Percentiles rank a stretch among this genome's conserved stretches.
Conservation (phyloP, 805 yeast genomes). For the Yarrowia phangngaensis region DNA sequence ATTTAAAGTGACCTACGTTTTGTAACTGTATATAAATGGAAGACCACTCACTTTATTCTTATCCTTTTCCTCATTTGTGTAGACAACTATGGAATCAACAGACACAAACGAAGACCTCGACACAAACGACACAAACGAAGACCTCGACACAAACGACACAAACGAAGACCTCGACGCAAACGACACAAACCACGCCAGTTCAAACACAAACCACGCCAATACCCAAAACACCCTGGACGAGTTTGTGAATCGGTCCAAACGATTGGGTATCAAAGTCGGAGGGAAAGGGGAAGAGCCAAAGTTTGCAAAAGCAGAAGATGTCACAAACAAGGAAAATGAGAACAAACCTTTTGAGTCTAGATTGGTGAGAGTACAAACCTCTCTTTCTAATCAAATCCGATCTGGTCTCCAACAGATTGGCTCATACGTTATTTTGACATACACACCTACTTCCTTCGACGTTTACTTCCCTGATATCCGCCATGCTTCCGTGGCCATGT, state of each 20-base stretch:
- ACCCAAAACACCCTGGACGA: constrained; percentile 40
- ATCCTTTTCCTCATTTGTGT: constrained; percentile 84
- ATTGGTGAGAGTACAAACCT: background rate
- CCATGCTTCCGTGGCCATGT: constrained; percentile 6
- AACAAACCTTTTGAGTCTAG: background rate
- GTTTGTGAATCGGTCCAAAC: constrained; percentile 61
- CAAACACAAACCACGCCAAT: constrained; percentile 5
- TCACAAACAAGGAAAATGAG: constrained; percentile 16
- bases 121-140: background rate
- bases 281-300: background rate
- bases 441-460: background rate
- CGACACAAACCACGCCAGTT: background rate
- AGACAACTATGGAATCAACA: constrained; percentile 45
- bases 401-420: constrained; percentile 10
- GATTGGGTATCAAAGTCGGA: constrained; percentile 15
- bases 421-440: constrained; percentile 13
- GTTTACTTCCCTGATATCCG: constrained; percentile 21
- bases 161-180: constrained; percentile 14
- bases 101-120: constrained; percentile 19
- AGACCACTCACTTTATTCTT: too few relatives aligned
- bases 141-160: constrained; percentile 14
- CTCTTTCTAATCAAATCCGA: constrained; percentile 7
- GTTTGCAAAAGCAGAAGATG: background rate
- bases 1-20: too few relatives aligned
- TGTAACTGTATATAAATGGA: too few relatives aligned